A percentile compares a stretch with the other conserved stretches of the same genome.
Evolutionary conservation across 2,329 filamentous ascomycete species (phyloP).

Genomic region (Botryosphaeria dothidea): DNA sequence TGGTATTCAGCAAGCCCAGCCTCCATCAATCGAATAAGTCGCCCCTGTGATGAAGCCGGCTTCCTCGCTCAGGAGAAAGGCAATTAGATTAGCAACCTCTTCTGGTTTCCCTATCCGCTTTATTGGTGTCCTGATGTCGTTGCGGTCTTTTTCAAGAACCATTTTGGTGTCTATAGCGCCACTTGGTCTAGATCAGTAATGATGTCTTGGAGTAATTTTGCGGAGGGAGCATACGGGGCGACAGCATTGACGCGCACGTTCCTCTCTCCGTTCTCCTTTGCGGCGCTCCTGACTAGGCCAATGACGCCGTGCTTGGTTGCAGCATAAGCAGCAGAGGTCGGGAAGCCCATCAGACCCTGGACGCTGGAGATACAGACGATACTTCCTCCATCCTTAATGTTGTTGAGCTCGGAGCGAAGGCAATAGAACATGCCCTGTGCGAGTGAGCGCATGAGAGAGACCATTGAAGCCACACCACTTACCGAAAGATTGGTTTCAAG

Average conservation of each 20-base stretch:
- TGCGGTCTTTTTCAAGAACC: slow-evolving; percentile 16
- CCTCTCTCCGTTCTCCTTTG: slow-evolving; percentile 36
- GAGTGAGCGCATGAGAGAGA: neutral
- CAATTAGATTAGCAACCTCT: slow-evolving; percentile 40
- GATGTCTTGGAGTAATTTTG: neutral
- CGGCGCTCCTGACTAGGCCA: slow-evolving; percentile 36
- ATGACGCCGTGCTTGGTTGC: slow-evolving; percentile 23
- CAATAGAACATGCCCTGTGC: slow-evolving; percentile 15
- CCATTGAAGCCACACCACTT: neutral
- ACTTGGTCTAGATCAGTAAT: neutral
- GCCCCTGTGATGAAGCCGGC: slow-evolving; percentile 45
- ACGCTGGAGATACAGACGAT: slow-evolving; percentile 47
- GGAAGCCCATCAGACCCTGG: slow-evolving; percentile 47
- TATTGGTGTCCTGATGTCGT: slow-evolving; percentile 10
- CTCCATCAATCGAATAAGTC: slow-evolving; percentile 45
- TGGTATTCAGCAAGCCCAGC: slow-evolving; percentile 20
- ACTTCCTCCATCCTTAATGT: slow-evolving; percentile 35
- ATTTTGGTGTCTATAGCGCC: slow-evolving; percentile 29
- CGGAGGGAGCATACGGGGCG: slow-evolving; percentile 37
- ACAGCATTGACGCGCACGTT: slow-evolving; percentile 42
- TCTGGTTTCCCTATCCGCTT: slow-evolving; percentile 22
- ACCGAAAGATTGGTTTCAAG: slow-evolving; percentile 37
- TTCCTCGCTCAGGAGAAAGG: slow-evolving; percentile 46
- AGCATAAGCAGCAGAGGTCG: slow-evolving; percentile 26
- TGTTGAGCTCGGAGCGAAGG: slow-evolving; percentile 32